Evolutionary conservation across 1,284 basidiomycete species (phyloP).

Genomic region (Microbotryum violaceum): DNA sequence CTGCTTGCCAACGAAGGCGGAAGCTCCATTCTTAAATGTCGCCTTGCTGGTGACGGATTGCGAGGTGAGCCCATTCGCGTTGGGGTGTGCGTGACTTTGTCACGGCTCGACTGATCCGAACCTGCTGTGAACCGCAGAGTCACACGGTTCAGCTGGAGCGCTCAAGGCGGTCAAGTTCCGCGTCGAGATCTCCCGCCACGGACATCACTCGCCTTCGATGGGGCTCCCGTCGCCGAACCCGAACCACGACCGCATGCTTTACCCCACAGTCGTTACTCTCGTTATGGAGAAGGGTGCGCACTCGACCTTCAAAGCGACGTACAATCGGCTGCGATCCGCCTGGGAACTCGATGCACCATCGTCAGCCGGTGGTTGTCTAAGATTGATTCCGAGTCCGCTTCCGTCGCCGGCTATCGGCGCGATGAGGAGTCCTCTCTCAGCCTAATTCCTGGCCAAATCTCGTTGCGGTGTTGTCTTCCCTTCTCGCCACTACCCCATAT

Average conservation of each 20-base stretch:
- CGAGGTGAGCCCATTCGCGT: background rate
- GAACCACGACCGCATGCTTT: slow-evolving; percentile 19
- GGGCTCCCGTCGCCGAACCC: slow-evolving; percentile 13
- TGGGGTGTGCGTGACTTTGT: background rate
- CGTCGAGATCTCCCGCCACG: slow-evolving; percentile 59
- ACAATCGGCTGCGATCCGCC: slow-evolving; percentile 59
- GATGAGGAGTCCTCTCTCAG: too few species aligned
- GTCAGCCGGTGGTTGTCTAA: background rate
- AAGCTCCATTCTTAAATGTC: slow-evolving; percentile 56
- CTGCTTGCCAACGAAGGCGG: slow-evolving; percentile 56
- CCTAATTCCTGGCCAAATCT: too few species aligned
- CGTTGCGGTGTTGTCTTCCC: too few species aligned
- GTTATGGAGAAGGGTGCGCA: slow-evolving; percentile 82
- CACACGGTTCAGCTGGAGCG: slow-evolving; percentile 34
- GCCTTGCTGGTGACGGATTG: slow-evolving; percentile 51
- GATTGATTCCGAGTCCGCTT: background rate
- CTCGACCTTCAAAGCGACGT: slow-evolving; percentile 68
- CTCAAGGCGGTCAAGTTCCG: slow-evolving; percentile 61
- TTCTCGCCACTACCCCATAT: too few species aligned
- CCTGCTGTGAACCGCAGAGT: background rate
- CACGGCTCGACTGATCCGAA: background rate
- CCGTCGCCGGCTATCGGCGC: too few species aligned
- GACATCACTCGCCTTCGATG: slow-evolving; percentile 36
- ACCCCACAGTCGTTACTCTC: slow-evolving; percentile 56
- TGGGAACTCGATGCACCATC: slow-evolving; percentile 50